Evolutionary conservation across 23 red algal genomes (phyloP).

Genomic region (Gracilaria caudata): DNA sequence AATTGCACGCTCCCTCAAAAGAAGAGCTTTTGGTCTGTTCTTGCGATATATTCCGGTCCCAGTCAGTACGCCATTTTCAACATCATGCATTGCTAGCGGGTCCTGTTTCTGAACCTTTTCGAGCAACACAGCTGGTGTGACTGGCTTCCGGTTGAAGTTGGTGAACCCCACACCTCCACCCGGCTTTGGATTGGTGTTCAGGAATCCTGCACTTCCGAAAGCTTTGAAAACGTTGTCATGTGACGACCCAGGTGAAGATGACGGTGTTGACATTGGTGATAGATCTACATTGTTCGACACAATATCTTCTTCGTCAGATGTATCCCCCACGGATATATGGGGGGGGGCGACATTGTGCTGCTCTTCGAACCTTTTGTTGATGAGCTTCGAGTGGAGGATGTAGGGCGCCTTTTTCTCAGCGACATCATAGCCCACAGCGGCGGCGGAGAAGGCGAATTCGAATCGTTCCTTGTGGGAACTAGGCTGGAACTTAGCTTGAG

Average conservation of each 20-base stretch:
- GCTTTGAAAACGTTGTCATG: background rate
- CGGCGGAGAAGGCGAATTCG: background rate
- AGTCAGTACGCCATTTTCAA: constrained; percentile 38
- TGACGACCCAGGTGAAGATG: background rate
- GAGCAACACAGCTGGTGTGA: background rate
- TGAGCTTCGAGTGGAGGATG: background rate
- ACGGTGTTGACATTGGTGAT: background rate
- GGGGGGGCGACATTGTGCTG: background rate
- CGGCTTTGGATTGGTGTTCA: constrained; percentile 4
- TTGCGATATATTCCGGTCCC: constrained; percentile 36
- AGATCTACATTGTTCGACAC: constrained; percentile 6
- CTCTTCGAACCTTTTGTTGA: background rate
- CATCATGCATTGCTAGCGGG: constrained; percentile 42
- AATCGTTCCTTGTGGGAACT: background rate
- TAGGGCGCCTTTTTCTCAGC: background rate
- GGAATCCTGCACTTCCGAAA: background rate
- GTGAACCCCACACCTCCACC: background rate
- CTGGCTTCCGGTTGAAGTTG: background rate
- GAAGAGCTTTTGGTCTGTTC: constrained; percentile 35
- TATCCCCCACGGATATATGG: background rate
- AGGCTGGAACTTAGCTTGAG: constrained; percentile 38
- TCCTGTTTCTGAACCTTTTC: constrained; percentile 38
- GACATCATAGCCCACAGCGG: background rate
- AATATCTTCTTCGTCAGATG: constrained; percentile 14
- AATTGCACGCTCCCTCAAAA: constrained; percentile 55